These are phyloP conservation scores for Tagetes erecta DNA, from an alignment of 129 eudicot genomes.

Conservation along the genomic window DNA sequence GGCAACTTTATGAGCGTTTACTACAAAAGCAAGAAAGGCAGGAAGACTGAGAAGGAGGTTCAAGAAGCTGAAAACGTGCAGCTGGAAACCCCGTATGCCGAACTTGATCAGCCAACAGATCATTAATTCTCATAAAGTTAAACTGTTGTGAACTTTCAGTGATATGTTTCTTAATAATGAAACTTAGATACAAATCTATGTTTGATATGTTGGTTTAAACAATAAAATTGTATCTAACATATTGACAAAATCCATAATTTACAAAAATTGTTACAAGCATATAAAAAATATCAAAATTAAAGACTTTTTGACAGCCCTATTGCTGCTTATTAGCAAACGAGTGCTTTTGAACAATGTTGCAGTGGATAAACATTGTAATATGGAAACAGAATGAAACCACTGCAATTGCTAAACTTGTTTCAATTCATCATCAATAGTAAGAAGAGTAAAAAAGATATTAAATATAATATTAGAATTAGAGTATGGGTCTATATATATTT, in stretches of 20 bases:
- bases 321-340: conserved; percentile 33
- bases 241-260: background rate
- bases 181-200: background rate
- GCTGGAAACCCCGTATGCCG: conserved; percentile 51
- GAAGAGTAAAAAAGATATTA: background rate
- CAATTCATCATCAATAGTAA: background rate
- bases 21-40: conserved; percentile 89
- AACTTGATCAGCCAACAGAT: conserved; percentile 27
- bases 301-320: conserved; percentile 18
- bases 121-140: background rate
- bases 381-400: background rate
- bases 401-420: conserved; percentile 7
- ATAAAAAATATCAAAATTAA: background rate
- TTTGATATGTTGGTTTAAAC: background rate
- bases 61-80: conserved; percentile 83
- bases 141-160: background rate
- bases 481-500: no score
- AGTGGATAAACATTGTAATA: conserved; percentile 6
- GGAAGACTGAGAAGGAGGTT: conserved; percentile 88
- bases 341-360: conserved; percentile 3
- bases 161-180: background rate
- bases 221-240: background rate
- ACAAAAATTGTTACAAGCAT: background rate
- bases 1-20: conserved; percentile 94
- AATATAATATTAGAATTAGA: background rate